Base-by-base conservation (phyloP, 768 basidiomycete genomes). In the Auricularia heimuer region DNA sequence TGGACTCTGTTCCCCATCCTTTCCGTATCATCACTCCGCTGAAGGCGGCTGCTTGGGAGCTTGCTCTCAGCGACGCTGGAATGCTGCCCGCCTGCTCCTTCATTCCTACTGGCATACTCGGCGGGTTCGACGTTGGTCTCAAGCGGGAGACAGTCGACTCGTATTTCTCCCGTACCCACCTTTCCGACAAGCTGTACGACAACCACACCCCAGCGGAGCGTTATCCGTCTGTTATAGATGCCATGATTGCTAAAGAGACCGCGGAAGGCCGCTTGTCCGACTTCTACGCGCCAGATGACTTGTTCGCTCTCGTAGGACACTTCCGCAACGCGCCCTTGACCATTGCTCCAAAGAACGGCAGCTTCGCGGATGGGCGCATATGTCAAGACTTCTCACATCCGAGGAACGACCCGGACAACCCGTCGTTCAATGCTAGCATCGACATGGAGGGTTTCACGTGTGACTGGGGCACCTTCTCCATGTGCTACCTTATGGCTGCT, bases 391-490 rank as follows among this genome's bases (percentile, higher is more conserved):
- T 76, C 2, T 79, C 77, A 0, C 77, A 64, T 62, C 76, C 75
- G 0, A 42, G 70, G 2, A 63, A 51, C 64, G 42, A 75, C 51
- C 70, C 65, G 71, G 37, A 8, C n/a, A 3, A 6, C 61, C 62
- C 64, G 0, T 79, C 75, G 0, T 64, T 79, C 7, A 79, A 79
- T 62, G 61, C 72, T 1, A 61, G 65, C 14, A 74, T 78, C 14
- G 54, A 76, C 54, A 65, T 69, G 0, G 68, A 75, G 54, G 54
- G 72, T 18, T 79, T 77, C 60, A 73, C 70, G 16, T 73, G 72
- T 0, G 71, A 63, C 0, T 81, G 80, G 79, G 77, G 78, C 0
- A 75, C 78, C 2, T 80, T 81, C 4, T 64, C 67, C 0, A 65
- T 70, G 4, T 70, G 70, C 29, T 70, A 61, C n/a, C 61, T 70